These are phyloP conservation scores for Exophiala aquamarina DNA, from an alignment of 2,329 filamentous ascomycete species.

Conservation along the genomic window DNA sequence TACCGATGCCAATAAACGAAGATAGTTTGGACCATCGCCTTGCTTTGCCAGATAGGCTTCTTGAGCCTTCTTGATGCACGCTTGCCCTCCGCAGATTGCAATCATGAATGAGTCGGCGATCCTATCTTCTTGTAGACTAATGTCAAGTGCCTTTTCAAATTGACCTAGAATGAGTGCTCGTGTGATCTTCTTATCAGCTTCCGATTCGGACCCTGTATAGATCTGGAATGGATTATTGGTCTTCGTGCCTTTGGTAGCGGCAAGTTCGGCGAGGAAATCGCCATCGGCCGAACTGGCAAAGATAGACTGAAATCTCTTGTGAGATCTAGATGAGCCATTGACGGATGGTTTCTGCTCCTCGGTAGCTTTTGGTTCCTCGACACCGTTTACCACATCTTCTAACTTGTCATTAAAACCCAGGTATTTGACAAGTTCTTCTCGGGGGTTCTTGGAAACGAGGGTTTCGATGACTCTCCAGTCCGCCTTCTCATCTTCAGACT, in stretches of 20 bases:
- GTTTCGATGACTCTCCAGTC: constrained; percentile 96
- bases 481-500: constrained; percentile 86
- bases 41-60: constrained; percentile 84
- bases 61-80: constrained; percentile 91
- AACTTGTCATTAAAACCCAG: constrained; percentile 75
- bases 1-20: constrained; percentile 85
- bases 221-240: constrained; percentile 94
- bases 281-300: constrained; percentile 72
- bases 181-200: constrained; percentile 83
- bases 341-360: constrained; percentile 46
- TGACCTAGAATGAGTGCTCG: constrained; percentile 84
- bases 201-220: constrained; percentile 77
- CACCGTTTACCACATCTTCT: constrained; percentile 48
- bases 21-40: constrained; percentile 80
- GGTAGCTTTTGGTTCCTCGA: constrained; percentile 34
- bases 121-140: constrained; percentile 83
- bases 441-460: constrained; percentile 79
- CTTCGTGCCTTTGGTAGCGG: constrained; percentile 86
- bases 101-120: constrained; percentile 98
- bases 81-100: constrained; percentile 91
- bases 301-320: constrained; percentile 70
- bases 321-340: constrained; percentile 53
- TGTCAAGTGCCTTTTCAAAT: constrained; percentile 84
- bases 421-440: constrained; percentile 81
- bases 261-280: constrained; percentile 82